These are phyloP conservation scores for Mytilinidion resinicola DNA, from an alignment of 495 filamentous ascomycete species.

Conservation along the genomic window DNA sequence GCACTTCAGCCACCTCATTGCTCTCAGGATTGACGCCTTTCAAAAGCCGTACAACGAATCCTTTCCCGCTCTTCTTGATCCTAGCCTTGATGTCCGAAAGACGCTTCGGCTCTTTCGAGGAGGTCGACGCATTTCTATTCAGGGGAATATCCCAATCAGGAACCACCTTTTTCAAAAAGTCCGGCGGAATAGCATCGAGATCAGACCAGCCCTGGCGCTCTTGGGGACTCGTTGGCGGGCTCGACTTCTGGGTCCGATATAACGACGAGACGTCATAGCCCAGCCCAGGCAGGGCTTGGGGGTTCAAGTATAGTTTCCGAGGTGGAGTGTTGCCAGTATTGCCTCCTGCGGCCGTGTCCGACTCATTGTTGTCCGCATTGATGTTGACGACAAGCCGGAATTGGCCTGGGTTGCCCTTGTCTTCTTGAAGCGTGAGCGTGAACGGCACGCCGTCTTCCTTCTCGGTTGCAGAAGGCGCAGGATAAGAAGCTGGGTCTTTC, in stretches of 20 bases:
- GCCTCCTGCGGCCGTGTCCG: neutral
- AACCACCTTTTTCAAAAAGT: conserved; percentile 25
- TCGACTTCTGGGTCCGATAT: conserved; percentile 22
- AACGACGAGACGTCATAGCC: conserved; percentile 23
- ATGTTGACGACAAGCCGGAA: conserved; percentile 27
- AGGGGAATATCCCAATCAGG: conserved; percentile 24
- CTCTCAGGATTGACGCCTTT: conserved; percentile 20
- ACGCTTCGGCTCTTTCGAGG: conserved; percentile 13
- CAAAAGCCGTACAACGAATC: conserved; percentile 23
- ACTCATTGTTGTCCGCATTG: conserved; percentile 7
- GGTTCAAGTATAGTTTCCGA: conserved; percentile 21
- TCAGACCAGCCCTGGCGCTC: conserved; percentile 28
- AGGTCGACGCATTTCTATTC: conserved; percentile 13
- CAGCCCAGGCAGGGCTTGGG: conserved; percentile 17
- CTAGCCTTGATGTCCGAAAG: conserved; percentile 25
- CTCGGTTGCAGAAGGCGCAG: conserved; percentile 18
- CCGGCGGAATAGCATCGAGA: conserved; percentile 21
- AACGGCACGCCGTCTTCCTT: conserved; percentile 24
- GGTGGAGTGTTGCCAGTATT: neutral
- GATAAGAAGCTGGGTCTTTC: neutral
- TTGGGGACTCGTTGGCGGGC: conserved; percentile 20
- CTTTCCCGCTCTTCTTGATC: conserved; percentile 29
- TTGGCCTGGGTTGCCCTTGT: conserved; percentile 23
- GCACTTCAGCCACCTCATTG: conserved; percentile 24
- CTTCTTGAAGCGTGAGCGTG: conserved; percentile 23